phyloP scores from a whole-genome alignment of 768 basidiomycete species.

The Rhodotorula kratochvilovae region DNA sequence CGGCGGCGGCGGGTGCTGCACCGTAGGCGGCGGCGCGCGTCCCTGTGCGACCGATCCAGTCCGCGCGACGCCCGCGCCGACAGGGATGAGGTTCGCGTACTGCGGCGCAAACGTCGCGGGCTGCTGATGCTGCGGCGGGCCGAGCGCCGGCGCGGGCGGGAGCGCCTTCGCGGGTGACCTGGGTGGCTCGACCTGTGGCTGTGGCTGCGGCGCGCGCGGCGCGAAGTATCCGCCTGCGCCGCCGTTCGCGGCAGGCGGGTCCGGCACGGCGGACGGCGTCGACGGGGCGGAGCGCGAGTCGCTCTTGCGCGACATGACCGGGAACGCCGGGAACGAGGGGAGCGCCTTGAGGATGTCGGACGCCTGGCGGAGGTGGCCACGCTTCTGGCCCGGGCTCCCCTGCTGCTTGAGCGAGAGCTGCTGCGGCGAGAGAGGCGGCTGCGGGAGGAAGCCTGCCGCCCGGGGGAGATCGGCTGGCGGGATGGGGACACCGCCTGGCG shows the following conservation, averaged over 20 bases:
- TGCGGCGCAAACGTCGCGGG: background rate
- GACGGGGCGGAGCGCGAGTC: background rate
- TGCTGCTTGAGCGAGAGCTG: background rate
- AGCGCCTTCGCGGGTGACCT: background rate
- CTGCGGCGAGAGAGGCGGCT: background rate
- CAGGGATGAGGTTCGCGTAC: background rate
- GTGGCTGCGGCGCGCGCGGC: too few relatives aligned
- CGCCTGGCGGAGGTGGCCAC: background rate
- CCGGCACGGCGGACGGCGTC: too few relatives aligned
- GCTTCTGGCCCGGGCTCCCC: background rate
- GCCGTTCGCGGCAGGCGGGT: background rate
- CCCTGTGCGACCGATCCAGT: too few relatives aligned
- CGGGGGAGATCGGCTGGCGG: too few relatives aligned
- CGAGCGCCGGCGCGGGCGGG: conserved; percentile 1
- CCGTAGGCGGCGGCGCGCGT: background rate
- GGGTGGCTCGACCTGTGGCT: background rate
- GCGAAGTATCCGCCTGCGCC: background rate
- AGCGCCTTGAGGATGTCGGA: conserved; percentile 3
- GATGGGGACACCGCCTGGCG: too few relatives aligned
- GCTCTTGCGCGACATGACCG: background rate
- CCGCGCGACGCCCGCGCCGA: background rate
- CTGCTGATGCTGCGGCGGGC: background rate
- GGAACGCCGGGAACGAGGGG: background rate
- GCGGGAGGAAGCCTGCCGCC: background rate
- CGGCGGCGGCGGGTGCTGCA: background rate